A percentile compares a stretch with the other conserved stretches of the same genome.
Conservation (phyloP, 306 rosid genomes). For the Glycine latifolia region DNA sequence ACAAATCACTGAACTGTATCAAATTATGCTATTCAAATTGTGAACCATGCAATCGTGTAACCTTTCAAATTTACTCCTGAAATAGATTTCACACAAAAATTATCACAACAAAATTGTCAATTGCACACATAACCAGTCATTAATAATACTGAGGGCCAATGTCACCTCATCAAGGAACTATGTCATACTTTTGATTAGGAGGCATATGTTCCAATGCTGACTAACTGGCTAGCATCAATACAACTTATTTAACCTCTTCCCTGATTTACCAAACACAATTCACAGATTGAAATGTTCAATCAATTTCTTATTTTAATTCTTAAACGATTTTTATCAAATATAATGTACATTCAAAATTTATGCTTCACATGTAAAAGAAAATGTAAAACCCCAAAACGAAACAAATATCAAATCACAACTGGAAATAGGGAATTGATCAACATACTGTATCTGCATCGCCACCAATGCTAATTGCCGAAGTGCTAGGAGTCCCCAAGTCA, state of each 20-base stretch:
- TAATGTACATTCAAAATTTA: conserved; percentile 1
- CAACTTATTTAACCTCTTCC: not conserved
- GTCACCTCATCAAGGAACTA: too few relatives aligned
- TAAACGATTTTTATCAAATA: not conserved
- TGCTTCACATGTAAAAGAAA: not conserved
- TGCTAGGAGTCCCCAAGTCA: conserved; percentile 67
- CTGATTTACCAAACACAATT: not conserved
- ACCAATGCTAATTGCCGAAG: conserved; percentile 65
- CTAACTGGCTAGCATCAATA: conserved; percentile 20
- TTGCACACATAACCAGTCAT: not conserved
- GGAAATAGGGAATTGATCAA: conserved; percentile 1
- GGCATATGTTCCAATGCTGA: not conserved
- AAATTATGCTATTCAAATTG: too few relatives aligned
- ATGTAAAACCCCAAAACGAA: not conserved
- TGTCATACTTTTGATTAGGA: too few relatives aligned
- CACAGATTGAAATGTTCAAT: conserved; percentile 19
- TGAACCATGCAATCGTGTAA: too few relatives aligned
- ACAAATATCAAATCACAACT: conserved; percentile 27
- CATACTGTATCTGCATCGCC: conserved; percentile 75
- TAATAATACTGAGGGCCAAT: not conserved
- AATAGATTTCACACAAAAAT: too few relatives aligned
- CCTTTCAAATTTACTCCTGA: too few relatives aligned
- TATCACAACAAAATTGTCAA: too few relatives aligned
- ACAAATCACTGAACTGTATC: too few relatives aligned
- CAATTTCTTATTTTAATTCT: not conserved